phyloP scores from a whole-genome alignment of 345 rosid species.

The Diplotaxis tenuifolia region DNA sequence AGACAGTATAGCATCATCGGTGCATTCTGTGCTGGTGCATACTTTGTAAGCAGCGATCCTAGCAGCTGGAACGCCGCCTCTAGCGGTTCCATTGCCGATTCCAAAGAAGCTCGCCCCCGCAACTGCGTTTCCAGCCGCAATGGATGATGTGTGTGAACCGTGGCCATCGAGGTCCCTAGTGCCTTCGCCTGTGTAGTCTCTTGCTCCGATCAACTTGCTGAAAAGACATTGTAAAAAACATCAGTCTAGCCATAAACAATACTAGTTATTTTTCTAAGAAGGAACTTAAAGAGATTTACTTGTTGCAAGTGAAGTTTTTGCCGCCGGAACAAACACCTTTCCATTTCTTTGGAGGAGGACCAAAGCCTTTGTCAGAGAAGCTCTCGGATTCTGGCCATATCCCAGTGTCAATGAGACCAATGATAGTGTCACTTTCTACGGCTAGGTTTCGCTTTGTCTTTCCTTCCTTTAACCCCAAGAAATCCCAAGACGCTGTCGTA shows the following conservation, averaged over 20 bases:
- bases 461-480: slow-evolving; percentile 45
- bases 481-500: slow-evolving; percentile 62
- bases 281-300: slow-evolving; percentile 23
- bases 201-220: slow-evolving; percentile 55
- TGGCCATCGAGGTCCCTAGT: slow-evolving; percentile 41
- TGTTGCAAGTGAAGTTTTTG: slow-evolving; percentile 54
- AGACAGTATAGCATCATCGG: slow-evolving; percentile 8
- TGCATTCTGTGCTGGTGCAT: background rate
- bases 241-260: background rate
- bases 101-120: slow-evolving; percentile 37
- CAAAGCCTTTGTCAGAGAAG: slow-evolving; percentile 46
- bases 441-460: background rate
- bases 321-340: slow-evolving; percentile 48
- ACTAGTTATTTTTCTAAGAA: background rate
- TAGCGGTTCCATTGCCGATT: slow-evolving; percentile 43
- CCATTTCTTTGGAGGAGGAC: slow-evolving; percentile 55
- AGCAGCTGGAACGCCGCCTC: slow-evolving; percentile 54
- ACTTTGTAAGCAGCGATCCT: slow-evolving; percentile 50
- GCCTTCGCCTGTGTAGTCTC: slow-evolving; percentile 32
- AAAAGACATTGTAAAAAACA: background rate
- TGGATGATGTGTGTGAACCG: slow-evolving; percentile 60
- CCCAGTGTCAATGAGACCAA: slow-evolving; percentile 49
- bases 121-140: slow-evolving; percentile 48
- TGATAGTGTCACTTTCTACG: slow-evolving; percentile 37
- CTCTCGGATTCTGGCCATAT: slow-evolving; percentile 59